Evolutionary conservation across 345 rosid genomes (phyloP).

Genomic region (Populus davidiana): DNA sequence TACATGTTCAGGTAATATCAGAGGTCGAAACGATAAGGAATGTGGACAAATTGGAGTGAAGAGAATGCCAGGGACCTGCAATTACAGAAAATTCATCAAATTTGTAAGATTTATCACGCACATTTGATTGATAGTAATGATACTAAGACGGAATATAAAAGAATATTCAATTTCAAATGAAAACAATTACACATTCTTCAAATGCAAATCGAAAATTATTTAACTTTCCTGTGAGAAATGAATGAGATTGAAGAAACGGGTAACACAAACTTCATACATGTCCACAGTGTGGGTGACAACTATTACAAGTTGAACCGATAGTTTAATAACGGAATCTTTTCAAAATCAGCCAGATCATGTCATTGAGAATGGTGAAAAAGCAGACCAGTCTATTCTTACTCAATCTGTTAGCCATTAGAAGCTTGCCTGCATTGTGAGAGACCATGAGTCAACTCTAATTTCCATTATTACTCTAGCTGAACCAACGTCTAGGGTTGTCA

Average conservation of each 20-base stretch:
- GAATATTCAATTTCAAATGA: background rate
- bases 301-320: background rate
- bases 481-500: background rate
- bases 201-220: too few species aligned
- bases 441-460: background rate
- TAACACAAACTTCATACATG: background rate
- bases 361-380: background rate
- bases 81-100: background rate
- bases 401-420: background rate
- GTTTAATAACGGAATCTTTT: background rate
- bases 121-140: background rate
- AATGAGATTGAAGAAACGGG: background rate
- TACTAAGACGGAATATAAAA: background rate
- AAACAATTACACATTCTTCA: background rate
- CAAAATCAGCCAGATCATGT: background rate
- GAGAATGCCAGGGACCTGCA: constrained; percentile 93
- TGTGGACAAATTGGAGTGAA: constrained; percentile 99
- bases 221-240: too few species aligned
- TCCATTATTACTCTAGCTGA: background rate
- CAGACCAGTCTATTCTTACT: background rate
- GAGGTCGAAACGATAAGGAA: constrained; percentile 92
- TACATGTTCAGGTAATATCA: constrained; percentile 92
- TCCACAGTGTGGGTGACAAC: background rate
- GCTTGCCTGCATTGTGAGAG: background rate
- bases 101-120: background rate